Conservation (phyloP, 2,329 filamentous ascomycete species). For the Cercospora sp. region DNA sequence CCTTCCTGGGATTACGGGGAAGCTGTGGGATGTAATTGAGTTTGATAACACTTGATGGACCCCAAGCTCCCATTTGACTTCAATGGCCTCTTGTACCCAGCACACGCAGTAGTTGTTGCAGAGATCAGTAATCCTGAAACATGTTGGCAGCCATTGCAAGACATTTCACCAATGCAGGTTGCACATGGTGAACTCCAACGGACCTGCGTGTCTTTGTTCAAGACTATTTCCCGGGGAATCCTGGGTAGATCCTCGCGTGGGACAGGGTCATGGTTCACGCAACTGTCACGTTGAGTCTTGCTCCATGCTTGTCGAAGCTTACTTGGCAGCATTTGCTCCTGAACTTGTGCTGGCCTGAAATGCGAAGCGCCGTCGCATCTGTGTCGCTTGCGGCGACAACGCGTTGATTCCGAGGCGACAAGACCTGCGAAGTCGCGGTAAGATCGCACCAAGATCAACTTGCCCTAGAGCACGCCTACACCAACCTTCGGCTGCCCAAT, state of each 20-base stretch:
- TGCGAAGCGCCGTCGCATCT: neutral
- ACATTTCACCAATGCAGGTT: neutral
- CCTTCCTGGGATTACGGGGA: neutral
- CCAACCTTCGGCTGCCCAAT: neutral
- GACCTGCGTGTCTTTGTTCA: neutral
- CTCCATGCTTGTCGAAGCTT: neutral
- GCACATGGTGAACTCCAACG: neutral
- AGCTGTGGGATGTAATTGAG: conserved; percentile 5
- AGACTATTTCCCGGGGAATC: neutral
- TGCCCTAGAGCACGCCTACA: neutral
- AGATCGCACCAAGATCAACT: neutral
- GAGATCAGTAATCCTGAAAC: neutral
- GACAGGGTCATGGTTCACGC: neutral
- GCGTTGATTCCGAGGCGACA: neutral
- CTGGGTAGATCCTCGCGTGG: neutral
- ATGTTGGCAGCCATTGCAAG: neutral
- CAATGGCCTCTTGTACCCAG: neutral
- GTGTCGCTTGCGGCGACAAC: neutral
- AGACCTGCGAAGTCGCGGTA: neutral
- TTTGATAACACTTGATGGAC: conserved; percentile 5
- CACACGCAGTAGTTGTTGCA: neutral
- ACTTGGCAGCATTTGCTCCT: neutral
- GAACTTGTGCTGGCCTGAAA: neutral
- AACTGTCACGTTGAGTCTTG: neutral
- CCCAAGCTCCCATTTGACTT: neutral